Base-by-base conservation (phyloP, 2,329 filamentous ascomycete genomes). In the Pestalotiopsis sp. region DNA sequence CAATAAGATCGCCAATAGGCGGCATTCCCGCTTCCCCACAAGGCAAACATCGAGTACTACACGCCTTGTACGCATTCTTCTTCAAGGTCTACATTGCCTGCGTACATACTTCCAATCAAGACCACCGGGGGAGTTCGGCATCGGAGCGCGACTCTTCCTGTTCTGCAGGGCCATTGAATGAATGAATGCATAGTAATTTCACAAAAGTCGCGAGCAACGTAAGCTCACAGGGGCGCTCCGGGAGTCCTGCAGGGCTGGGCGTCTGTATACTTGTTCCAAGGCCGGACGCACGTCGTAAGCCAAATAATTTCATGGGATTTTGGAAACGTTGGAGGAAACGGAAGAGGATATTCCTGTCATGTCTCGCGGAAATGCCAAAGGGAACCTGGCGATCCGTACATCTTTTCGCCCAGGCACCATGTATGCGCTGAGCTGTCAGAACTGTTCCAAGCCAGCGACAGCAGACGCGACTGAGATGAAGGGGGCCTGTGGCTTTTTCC, bases 1-100 rank as follows among this genome's bases (percentile, higher is more conserved):
- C 17, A 52, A 52, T 52, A n/a, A 36, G 27, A 59, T 59, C 20
- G 12, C 38, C 61, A 45, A 49, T 38, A 49, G 61, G 40, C 61
- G 40, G 23, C 20, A 52, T 64, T 40, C 61, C 61, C 40, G 61
- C 61, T 64, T 64, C 61, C 41, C 61, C 61, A 64, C 61, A 64
- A 23, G 40, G 11, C 13, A 20, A 62, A 62, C 31, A 36, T 2
- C 9, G 31, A 36, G 31, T 36, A 36, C 31, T 36, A 36, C 31
- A 36, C 31, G 31, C 31, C 31, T 36, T 36, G 31, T 9, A 9
- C 6, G 31, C 6, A 36, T 36, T 36, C 31, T 36, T 36, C 31
- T 36, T 36, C 31, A 36, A 36, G 6, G 31, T 36, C 31, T 36
- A 36, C 31, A 36, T 36, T 2, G 2, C 31, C 31, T 36, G 9